phyloP scores from a whole-genome alignment of 73 alveolate genomes.

The Tetrahymena elliotti region DNA sequence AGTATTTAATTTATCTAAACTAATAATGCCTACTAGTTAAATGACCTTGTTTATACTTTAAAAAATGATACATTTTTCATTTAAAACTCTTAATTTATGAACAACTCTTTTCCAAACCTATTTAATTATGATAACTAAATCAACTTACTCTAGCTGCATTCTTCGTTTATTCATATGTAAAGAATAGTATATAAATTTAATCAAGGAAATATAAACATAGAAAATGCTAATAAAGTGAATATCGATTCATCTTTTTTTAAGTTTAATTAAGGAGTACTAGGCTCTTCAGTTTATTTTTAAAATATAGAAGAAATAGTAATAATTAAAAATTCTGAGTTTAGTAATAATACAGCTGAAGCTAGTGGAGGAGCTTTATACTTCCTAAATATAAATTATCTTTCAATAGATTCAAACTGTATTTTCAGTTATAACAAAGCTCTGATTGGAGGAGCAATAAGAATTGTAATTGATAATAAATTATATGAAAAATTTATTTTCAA shows the following conservation, averaged over 20 bases:
- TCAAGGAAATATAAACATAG: not conserved
- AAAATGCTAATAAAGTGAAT: not conserved
- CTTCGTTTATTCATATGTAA: not conserved
- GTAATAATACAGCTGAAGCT: not conserved
- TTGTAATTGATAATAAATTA: not conserved
- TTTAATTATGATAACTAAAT: not conserved
- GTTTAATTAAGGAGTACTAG: not conserved
- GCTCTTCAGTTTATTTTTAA: not conserved
- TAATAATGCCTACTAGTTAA: not conserved
- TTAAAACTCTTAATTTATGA: not conserved
- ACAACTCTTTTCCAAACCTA: not conserved
- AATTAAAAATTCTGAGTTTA: not conserved
- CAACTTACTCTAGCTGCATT: not conserved
- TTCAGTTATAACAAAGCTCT: not conserved
- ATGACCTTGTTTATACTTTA: not conserved
- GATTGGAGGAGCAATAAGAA: not conserved
- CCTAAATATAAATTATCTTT: not conserved
- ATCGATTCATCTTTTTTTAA: not conserved
- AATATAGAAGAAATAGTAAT: not conserved
- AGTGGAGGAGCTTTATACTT: not conserved
- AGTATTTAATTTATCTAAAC: not conserved
- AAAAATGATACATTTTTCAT: not conserved
- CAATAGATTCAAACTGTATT: not conserved
- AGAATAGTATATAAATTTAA: too few species aligned
- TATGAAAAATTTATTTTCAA: not conserved